Percentiles rank a stretch among this genome's conserved stretches.
phyloP scores from a whole-genome alignment of 2,329 filamentous ascomycete genomes.

The Epichloe gansuensis region DNA sequence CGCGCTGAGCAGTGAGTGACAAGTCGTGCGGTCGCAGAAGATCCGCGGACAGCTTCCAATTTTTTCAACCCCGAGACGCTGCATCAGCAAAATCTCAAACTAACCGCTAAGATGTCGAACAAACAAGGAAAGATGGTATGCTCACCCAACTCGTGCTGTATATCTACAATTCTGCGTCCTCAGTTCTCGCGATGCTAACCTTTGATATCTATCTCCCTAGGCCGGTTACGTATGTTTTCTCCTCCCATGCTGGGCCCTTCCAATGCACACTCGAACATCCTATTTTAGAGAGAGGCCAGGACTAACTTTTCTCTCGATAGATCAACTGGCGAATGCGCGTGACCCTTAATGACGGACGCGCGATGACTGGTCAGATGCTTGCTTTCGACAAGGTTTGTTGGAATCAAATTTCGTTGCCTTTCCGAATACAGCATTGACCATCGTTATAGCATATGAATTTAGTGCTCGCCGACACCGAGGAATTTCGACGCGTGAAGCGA shows the following conservation, averaged over 20 bases:
- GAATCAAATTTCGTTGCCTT: neutral
- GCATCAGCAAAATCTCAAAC: constrained; percentile 18
- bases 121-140: constrained; percentile 99
- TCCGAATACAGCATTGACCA: neutral
- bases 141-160: constrained; percentile 23
- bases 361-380: constrained; percentile 96
- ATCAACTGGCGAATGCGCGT: constrained; percentile 99
- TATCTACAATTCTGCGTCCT: constrained; percentile 12
- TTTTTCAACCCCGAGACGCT: constrained; percentile 30
- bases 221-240: constrained; percentile 56
- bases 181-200: constrained; percentile 49
- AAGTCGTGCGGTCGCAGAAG: constrained; percentile 26
- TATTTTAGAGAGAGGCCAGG: constrained; percentile 12
- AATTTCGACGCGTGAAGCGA: constrained; percentile 84
- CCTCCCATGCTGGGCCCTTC: neutral
- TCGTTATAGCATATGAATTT: constrained; percentile 84
- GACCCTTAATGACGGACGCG: constrained; percentile 85
- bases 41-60: constrained; percentile 24
- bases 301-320: constrained; percentile 31
- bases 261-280: constrained; percentile 10
- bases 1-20: constrained; percentile 29
- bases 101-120: constrained; percentile 35
- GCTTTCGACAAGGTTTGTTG: constrained; percentile 82
- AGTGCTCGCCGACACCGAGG: constrained; percentile 95
- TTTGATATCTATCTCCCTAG: constrained; percentile 35